Evolutionary conservation across 2,329 filamentous ascomycete genomes (phyloP), one percentile per base, ranked within the genome.

Genomic region (Nemania abortiva): DNA sequence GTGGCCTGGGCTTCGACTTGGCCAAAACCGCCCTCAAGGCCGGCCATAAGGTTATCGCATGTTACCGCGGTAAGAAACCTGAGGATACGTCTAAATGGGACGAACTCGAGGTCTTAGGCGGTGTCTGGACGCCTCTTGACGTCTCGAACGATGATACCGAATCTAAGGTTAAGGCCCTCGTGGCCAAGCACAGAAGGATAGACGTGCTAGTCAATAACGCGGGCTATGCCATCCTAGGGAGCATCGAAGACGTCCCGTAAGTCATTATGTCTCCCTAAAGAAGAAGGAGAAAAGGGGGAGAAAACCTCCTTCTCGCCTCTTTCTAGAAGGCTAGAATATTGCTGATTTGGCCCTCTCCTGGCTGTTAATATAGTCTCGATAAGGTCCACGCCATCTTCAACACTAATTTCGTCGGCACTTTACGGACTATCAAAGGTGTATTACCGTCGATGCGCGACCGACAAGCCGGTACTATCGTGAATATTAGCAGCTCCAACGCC

Each of bases 381-480:
- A 63, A 71, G 11, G 68, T 75, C n/a, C 60, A 71, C 1, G 63
- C 59, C 5, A 72, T 75, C 58, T 77, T 76, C 63, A 72, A 69
- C 22, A 75, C 74, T 18, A 76, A 77, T 58, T 55, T 76, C 57
- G n/a, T 74, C 47, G 74, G 75, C 10, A 63, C 72, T 22, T 45
- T 77, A 7, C 74, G 75, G n/a, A 73, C 75, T 1, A 73, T 74
- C 60, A 68, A 74, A 47, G 73, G 71, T 0, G 70, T 74, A 0
- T 45, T 77, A 13, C 76, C 76, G 3, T 74, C 75, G 13, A 77
- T 77, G 75, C 72, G 76, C 27, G 49, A 72, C 31, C 73, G 66
- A 13, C 71, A 71, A 20, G 64, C 72, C n/a, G 76, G 75, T 11
- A 76, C 75, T n/a, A 77, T 78, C 49, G 72, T 77, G 55, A 77